These are phyloP conservation scores for Boletus reticulatus DNA, from an alignment of 768 basidiomycete species.

Conservation along the genomic window DNA sequence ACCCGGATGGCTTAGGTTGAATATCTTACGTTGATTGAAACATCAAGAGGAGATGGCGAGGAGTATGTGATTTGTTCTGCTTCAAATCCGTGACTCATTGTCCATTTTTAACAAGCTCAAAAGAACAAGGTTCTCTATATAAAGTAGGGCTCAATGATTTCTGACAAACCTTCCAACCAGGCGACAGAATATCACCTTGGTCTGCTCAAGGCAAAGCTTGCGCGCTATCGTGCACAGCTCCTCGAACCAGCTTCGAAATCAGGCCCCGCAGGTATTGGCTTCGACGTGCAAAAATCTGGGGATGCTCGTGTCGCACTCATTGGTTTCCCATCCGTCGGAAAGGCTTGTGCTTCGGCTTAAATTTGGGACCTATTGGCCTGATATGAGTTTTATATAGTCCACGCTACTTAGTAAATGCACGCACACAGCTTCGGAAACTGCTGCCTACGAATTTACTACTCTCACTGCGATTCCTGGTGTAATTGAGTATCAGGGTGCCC, in stretches of 20 bases:
- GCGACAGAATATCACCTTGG: conserved; percentile 95
- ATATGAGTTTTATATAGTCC: conserved; percentile 47
- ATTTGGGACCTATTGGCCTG: neutral
- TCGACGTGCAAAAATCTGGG: conserved; percentile 84
- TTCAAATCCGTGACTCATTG: neutral
- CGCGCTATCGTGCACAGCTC: conserved; percentile 91
- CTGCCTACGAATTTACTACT: conserved; percentile 95
- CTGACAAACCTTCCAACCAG: conserved; percentile 37
- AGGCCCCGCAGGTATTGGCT: conserved; percentile 76
- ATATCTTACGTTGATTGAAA: conserved; percentile 8
- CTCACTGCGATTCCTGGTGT: conserved; percentile 97
- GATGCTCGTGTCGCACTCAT: conserved; percentile 92
- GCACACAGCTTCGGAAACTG: conserved; percentile 83
- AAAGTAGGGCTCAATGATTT: neutral
- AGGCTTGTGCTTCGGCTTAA: conserved; percentile 39
- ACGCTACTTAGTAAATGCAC: conserved; percentile 92
- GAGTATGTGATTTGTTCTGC: conserved; percentile 57
- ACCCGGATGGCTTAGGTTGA: neutral
- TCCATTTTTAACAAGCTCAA: conserved; percentile 55
- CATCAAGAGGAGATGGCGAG: conserved; percentile 91
- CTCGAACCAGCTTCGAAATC: conserved; percentile 90
- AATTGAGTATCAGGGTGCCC: conserved; percentile 89
- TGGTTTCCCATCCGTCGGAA: conserved; percentile 95
- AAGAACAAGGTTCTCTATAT: conserved; percentile 80
- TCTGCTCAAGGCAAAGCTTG: conserved; percentile 90